A percentile compares a stretch with the other conserved stretches of the same genome.
phyloP scores from a whole-genome alignment of 2,329 filamentous ascomycete species.

The Dendryphion nanum region DNA sequence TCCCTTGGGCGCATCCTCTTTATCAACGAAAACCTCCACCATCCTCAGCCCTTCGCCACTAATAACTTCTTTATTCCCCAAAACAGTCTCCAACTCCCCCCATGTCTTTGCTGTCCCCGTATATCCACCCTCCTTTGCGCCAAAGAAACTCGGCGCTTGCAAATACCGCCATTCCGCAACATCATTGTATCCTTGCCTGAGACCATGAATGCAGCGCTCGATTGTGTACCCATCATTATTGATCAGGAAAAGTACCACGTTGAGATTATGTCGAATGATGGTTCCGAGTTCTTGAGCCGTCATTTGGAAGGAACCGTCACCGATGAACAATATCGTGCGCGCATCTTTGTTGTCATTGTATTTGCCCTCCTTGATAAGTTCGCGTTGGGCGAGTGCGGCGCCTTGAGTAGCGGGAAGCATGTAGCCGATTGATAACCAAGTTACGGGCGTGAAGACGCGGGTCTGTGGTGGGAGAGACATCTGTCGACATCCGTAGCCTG shows the following conservation, averaged over 20 bases:
- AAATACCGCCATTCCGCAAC: slow-evolving; percentile 4
- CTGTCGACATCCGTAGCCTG: slow-evolving; percentile 45
- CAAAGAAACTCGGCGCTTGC: slow-evolving; percentile 14
- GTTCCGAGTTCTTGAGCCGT: slow-evolving; percentile 22
- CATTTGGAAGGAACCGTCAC: slow-evolving; percentile 33
- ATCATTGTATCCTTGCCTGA: slow-evolving; percentile 6
- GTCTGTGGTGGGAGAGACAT: neutral
- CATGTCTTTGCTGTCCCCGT: slow-evolving; percentile 41
- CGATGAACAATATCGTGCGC: slow-evolving; percentile 23
- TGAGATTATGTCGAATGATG: neutral
- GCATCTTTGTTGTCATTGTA: slow-evolving; percentile 34
- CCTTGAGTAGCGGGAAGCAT: slow-evolving; percentile 44
- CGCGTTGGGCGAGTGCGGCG: slow-evolving; percentile 43
- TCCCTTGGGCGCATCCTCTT: slow-evolving; percentile 7
- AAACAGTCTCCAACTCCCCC: slow-evolving; percentile 45
- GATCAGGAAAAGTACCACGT: slow-evolving; percentile 15
- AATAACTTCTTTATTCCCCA: slow-evolving; percentile 36
- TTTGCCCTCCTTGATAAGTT: slow-evolving; percentile 26
- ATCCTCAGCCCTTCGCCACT: slow-evolving; percentile 41
- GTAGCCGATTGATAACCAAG: slow-evolving; percentile 1
- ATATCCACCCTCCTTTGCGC: slow-evolving; percentile 10
- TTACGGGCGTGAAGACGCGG: neutral
- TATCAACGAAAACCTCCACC: slow-evolving; percentile 43
- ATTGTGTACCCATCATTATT: slow-evolving; percentile 41
- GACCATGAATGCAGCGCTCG: slow-evolving; percentile 36